These are phyloP conservation scores for Candida buenavistaensis DNA, from an alignment of 1,139 yeast species.

Conservation along the genomic window DNA sequence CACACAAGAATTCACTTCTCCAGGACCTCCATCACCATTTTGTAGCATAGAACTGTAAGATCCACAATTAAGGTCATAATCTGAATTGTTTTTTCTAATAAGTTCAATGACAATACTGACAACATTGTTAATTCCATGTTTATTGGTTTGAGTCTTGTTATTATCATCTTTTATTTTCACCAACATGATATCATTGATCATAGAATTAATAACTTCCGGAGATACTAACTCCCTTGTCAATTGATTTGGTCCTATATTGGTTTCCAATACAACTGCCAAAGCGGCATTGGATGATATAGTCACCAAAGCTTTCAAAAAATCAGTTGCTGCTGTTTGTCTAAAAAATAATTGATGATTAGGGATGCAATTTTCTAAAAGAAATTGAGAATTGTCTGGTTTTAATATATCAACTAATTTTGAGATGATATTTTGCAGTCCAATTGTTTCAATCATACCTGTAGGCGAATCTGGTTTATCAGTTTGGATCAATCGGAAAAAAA, in stretches of 20 bases:
- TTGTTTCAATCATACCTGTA: constrained; percentile 57
- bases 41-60: constrained; percentile 35
- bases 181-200: constrained; percentile 46
- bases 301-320: constrained; percentile 88
- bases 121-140: constrained; percentile 49
- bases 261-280: constrained; percentile 45
- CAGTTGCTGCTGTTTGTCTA: constrained; percentile 92
- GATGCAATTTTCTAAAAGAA: constrained; percentile 21
- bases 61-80: constrained; percentile 49
- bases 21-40: constrained; percentile 30
- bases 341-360: constrained; percentile 47
- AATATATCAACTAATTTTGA: constrained; percentile 53
- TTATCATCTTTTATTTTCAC: constrained; percentile 15
- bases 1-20: constrained; percentile 42
- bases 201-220: constrained; percentile 31
- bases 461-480: constrained; percentile 67
- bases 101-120: constrained; percentile 50
- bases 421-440: constrained; percentile 52
- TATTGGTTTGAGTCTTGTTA: constrained; percentile 30
- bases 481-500: constrained; percentile 58
- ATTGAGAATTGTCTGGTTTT: constrained; percentile 44
- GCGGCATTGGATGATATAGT: constrained; percentile 81
- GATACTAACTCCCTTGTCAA: constrained; percentile 48
- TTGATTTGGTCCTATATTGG: constrained; percentile 50
- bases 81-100: constrained; percentile 48